These are phyloP conservation scores for Leptographium radiaticola DNA, from an alignment of 2,329 filamentous ascomycete species.

Conservation along the genomic window DNA sequence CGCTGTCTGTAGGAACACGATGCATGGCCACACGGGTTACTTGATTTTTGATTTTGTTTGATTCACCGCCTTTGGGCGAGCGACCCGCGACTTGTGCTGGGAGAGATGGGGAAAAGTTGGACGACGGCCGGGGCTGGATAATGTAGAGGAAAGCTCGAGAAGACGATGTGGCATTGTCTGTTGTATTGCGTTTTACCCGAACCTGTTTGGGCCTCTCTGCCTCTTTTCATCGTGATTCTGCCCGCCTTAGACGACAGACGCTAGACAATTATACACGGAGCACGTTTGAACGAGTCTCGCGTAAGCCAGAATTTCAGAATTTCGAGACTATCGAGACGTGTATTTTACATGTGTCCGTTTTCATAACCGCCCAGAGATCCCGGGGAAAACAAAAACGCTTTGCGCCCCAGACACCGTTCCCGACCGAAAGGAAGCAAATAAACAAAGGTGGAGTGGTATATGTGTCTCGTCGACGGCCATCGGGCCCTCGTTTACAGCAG, in stretches of 20 bases:
- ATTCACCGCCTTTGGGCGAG: neutral
- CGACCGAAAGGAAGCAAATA: neutral
- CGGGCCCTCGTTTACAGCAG: constrained; percentile 26
- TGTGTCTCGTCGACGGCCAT: neutral
- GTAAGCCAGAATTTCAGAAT: no score
- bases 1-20: neutral
- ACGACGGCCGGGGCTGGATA: neutral
- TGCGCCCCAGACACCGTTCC: no score
- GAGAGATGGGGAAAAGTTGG: neutral
- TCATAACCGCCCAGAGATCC: no score
- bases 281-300: no score
- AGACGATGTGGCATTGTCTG: neutral
- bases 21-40: neutral
- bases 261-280: no score
- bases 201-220: neutral
- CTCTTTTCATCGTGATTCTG: no score
- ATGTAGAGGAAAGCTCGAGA: neutral
- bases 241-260: no score
- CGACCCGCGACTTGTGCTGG: neutral
- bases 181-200: neutral
- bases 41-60: neutral
- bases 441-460: constrained; percentile 1
- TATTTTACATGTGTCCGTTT: no score
- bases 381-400: no score
- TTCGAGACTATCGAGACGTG: no score